Evolutionary conservation across 2,329 filamentous ascomycete genomes (phyloP).

Genomic region (Ambrosiella xylebori): DNA sequence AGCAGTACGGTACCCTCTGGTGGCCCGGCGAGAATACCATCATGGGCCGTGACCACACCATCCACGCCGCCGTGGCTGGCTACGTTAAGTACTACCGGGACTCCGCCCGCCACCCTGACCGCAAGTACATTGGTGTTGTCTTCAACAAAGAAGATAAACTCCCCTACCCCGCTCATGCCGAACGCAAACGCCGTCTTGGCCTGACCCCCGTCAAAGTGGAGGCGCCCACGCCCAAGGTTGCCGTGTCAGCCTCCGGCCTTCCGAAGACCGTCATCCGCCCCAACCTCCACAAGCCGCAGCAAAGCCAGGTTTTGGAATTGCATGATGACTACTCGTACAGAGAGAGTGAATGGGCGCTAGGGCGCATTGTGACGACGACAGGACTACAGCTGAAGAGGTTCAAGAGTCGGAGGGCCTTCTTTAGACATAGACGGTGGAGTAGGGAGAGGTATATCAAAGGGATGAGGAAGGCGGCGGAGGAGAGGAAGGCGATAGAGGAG

Average conservation of each 20-base stretch:
- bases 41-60: slow-evolving; percentile 92
- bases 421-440: slow-evolving; percentile 28
- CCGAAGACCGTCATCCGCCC: slow-evolving; percentile 30
- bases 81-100: slow-evolving; percentile 97
- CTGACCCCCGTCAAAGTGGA: slow-evolving; percentile 37
- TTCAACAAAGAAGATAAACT: slow-evolving; percentile 69
- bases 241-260: slow-evolving; percentile 29
- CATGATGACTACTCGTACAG: slow-evolving; percentile 39
- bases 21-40: slow-evolving; percentile 88
- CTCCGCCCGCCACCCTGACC: slow-evolving; percentile 60
- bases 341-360: slow-evolving; percentile 43
- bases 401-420: slow-evolving; percentile 31
- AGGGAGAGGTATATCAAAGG: slow-evolving; percentile 26
- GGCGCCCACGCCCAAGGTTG: slow-evolving; percentile 20
- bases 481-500: slow-evolving; percentile 17
- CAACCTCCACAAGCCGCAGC: slow-evolving; percentile 24
- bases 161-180: slow-evolving; percentile 57
- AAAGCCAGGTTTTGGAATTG: slow-evolving; percentile 31
- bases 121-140: slow-evolving; percentile 87
- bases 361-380: slow-evolving; percentile 35
- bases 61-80: slow-evolving; percentile 67
- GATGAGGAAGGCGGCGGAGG: slow-evolving; percentile 23
- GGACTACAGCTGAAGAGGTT: slow-evolving; percentile 32
- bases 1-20: slow-evolving; percentile 88
- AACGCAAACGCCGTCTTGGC: slow-evolving; percentile 57